phyloP scores from a whole-genome alignment of 495 filamentous ascomycete genomes.

The Wilcoxina mikolae region DNA sequence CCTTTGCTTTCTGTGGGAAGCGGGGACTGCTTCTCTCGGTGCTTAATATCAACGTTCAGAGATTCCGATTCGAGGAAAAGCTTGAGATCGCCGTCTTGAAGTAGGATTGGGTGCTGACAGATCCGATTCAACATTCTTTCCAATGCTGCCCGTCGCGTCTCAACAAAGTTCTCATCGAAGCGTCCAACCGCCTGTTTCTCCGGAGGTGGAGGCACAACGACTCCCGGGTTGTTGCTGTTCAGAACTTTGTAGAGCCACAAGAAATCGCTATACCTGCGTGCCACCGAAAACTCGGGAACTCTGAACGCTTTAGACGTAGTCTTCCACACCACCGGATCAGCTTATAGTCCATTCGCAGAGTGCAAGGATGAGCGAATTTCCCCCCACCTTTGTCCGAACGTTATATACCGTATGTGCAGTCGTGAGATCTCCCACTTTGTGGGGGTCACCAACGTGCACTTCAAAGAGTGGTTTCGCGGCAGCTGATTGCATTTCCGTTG shows the following conservation, averaged over 20 bases:
- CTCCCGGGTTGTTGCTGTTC: constrained; percentile 84
- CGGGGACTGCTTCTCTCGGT: constrained; percentile 76
- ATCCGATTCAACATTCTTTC: constrained; percentile 97
- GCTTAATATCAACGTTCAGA: constrained; percentile 92
- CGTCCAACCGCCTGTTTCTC: constrained; percentile 96
- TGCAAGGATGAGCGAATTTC: too few species aligned
- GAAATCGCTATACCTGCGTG: constrained; percentile 87
- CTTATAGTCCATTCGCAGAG: too few species aligned
- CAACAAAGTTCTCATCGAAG: constrained; percentile 94
- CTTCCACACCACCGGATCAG: too few species aligned
- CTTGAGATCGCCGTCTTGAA: constrained; percentile 86
- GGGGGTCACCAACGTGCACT: constrained; percentile 90
- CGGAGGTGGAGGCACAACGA: constrained; percentile 88
- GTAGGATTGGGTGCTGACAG: constrained; percentile 74
- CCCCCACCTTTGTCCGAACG: constrained; percentile 78
- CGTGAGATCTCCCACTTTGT: constrained; percentile 92
- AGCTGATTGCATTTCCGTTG: constrained; percentile 40
- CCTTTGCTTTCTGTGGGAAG: constrained; percentile 84
- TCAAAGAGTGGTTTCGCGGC: constrained; percentile 68
- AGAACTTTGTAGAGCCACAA: constrained; percentile 91
- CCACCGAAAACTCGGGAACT: constrained; percentile 77
- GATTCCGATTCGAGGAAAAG: constrained; percentile 91
- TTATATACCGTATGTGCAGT: constrained; percentile 96
- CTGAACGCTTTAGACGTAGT: constrained; percentile 93
- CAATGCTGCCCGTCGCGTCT: constrained; percentile 72